Conservation (phyloP, 148 eudicot genomes). For the Tetragonia tetragonoides region DNA sequence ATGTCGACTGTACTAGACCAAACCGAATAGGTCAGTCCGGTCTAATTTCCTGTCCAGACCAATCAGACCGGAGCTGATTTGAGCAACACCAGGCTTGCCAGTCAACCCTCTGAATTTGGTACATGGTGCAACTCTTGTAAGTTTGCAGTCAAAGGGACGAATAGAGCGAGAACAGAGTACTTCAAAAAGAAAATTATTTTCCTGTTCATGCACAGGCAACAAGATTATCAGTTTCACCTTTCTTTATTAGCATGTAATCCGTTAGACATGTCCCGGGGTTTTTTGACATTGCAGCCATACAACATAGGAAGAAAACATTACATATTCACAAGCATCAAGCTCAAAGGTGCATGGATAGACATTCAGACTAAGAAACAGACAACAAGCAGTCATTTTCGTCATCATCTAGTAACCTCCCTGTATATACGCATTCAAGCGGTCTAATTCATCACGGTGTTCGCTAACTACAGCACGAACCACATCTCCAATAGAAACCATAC, state of each 20-base stretch:
- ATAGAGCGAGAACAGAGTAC: background rate
- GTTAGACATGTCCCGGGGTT: constrained; percentile 12
- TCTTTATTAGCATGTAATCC: constrained; percentile 28
- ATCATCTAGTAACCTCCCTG: constrained; percentile 93
- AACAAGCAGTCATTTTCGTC: constrained; percentile 35
- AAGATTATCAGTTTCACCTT: constrained; percentile 21
- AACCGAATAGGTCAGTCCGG: too few relatives aligned
- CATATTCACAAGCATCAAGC: constrained; percentile 26
- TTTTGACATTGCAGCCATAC: constrained; percentile 9
- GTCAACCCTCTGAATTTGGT: too few relatives aligned
- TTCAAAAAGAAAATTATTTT: background rate
- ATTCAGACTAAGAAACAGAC: background rate
- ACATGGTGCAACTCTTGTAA: too few relatives aligned
- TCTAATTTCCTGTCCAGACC: too few relatives aligned
- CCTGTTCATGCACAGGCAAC: constrained; percentile 7
- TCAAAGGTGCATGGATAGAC: constrained; percentile 15
- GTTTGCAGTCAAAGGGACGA: too few relatives aligned
- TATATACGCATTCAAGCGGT: constrained; percentile 86
- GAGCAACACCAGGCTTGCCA: too few relatives aligned
- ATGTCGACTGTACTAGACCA: too few relatives aligned
- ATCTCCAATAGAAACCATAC: constrained; percentile 99
- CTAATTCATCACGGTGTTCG: constrained; percentile 87
- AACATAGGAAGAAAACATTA: constrained; percentile 13
- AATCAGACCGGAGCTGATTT: too few relatives aligned
- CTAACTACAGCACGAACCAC: constrained; percentile 98